Evolutionary conservation across 352 stramenopile genomes (phyloP).

Genomic region (Pythium biforme): DNA sequence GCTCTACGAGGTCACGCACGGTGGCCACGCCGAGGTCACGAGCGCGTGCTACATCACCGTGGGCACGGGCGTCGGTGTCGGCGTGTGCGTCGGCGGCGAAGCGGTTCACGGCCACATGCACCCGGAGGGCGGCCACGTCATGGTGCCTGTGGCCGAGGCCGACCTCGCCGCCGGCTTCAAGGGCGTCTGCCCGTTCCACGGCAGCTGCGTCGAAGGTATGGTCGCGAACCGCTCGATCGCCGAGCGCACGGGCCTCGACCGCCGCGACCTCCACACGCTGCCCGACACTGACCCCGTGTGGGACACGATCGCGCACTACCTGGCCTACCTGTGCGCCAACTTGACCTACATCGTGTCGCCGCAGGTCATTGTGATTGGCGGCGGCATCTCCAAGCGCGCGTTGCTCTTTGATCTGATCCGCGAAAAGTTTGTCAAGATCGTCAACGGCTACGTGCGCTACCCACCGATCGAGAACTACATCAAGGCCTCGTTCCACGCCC

Average conservation of each 20-base stretch:
- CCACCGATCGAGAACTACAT: constrained; percentile 76
- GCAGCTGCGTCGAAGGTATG: constrained; percentile 92
- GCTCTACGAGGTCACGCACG: constrained; percentile 90
- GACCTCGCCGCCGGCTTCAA: constrained; percentile 80
- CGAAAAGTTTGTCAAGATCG: constrained; percentile 63
- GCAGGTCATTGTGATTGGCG: constrained; percentile 95
- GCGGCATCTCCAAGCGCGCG: constrained; percentile 92
- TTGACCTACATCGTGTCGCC: constrained; percentile 91
- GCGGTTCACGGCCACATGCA: constrained; percentile 95
- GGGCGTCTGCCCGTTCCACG: constrained; percentile 89
- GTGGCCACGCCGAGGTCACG: constrained; percentile 70
- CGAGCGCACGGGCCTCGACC: constrained; percentile 78
- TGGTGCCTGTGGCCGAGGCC: constrained; percentile 61
- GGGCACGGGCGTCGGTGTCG: constrained; percentile 95
- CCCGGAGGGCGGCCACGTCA: constrained; percentile 90
- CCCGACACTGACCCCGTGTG: constrained; percentile 90
- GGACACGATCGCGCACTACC: constrained; percentile 93
- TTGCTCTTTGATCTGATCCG: constrained; percentile 84
- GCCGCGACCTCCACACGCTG: constrained; percentile 67
- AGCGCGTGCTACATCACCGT: constrained; percentile 95
- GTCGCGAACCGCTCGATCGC: constrained; percentile 88
- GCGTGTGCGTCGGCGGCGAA: constrained; percentile 89
- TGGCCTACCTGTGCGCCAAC: constrained; percentile 94
- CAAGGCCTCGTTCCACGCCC: constrained; percentile 75
- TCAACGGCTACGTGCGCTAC: constrained; percentile 83